Evolutionary conservation across 257 asterid genomes (phyloP).

Genomic region (Sherardia arvensis): DNA sequence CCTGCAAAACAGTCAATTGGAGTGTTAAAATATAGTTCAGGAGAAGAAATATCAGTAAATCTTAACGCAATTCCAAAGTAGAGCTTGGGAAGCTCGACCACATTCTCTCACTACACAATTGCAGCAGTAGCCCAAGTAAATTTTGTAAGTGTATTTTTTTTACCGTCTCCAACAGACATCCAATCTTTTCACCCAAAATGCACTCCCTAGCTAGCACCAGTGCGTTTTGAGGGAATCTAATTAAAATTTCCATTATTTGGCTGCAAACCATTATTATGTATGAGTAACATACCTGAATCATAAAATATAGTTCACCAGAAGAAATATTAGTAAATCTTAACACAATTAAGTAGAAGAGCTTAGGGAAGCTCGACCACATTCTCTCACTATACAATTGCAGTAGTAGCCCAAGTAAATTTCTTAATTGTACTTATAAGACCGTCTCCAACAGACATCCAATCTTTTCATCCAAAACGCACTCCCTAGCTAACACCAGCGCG

Average conservation of each 20-base stretch:
- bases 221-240: neutral
- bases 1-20: constrained; percentile 31
- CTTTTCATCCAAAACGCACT: neutral
- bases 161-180: neutral
- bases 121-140: neutral
- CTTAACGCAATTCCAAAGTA: neutral
- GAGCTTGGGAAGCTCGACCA: neutral
- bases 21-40: neutral
- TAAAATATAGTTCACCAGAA: constrained; percentile 5
- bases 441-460: neutral
- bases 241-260: neutral
- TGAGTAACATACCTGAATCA: constrained; percentile 55
- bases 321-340: neutral
- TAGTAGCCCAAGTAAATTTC: neutral
- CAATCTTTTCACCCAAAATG: neutral
- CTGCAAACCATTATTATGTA: neutral
- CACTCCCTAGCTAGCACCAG: neutral
- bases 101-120: neutral
- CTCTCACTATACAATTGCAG: neutral
- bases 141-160: neutral
- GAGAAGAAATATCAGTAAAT: neutral
- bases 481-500: neutral
- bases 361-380: neutral
- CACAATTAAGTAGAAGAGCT: neutral
- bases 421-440: neutral